These are phyloP conservation scores for Xylaria sp. DNA, from an alignment of 2,329 filamentous ascomycete species.

Conservation along the genomic window DNA sequence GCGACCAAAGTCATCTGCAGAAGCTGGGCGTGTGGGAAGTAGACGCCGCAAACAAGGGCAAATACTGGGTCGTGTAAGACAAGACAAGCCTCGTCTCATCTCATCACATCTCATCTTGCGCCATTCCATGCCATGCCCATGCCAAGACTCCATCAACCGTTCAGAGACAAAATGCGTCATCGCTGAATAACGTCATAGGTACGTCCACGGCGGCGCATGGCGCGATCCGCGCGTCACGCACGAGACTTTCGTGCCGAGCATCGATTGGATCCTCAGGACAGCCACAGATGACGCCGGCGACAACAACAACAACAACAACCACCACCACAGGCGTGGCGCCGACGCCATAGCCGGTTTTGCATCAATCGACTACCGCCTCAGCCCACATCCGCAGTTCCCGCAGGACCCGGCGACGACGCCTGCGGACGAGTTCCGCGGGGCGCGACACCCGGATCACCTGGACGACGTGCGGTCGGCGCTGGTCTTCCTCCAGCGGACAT, in stretches of 20 bases:
- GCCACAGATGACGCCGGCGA: background rate
- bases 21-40: slow-evolving; percentile 59
- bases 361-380: slow-evolving; percentile 73
- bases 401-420: slow-evolving; percentile 55
- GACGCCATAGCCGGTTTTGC: slow-evolving; percentile 67
- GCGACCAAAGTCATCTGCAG: slow-evolving; percentile 54
- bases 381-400: slow-evolving; percentile 61
- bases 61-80: slow-evolving; percentile 50
- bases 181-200: slow-evolving; percentile 50
- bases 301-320: no score
- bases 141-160: background rate
- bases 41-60: slow-evolving; percentile 38
- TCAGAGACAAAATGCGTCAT: background rate
- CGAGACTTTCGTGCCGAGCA: slow-evolving; percentile 58
- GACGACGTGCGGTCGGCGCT: slow-evolving; percentile 66
- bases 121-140: background rate
- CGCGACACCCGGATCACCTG: slow-evolving; percentile 70
- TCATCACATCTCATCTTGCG: no score
- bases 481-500: slow-evolving; percentile 58
- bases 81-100: slow-evolving; percentile 1
- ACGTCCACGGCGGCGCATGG: slow-evolving; percentile 73
- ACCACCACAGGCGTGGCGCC: background rate
- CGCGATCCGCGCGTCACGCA: slow-evolving; percentile 65
- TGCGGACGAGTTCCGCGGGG: slow-evolving; percentile 53
- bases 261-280: slow-evolving; percentile 55